These are phyloP conservation scores for Candida ipomoeae DNA, from an alignment of 805 yeast genomes.

Conservation along the genomic window DNA sequence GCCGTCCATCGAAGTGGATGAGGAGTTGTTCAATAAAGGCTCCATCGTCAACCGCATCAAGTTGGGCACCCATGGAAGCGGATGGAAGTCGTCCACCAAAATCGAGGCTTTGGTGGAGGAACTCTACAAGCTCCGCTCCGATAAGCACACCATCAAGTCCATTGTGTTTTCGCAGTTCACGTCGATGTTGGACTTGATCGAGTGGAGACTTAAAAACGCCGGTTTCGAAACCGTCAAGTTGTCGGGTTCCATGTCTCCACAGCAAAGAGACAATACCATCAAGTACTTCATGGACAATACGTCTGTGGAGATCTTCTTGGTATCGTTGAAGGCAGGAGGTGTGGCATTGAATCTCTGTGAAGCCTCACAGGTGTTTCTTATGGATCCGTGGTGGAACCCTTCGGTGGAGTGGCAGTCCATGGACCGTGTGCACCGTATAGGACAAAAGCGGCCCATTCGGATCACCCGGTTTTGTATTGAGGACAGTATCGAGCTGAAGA, in stretches of 20 bases:
- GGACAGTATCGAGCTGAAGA: slow-evolving; percentile 94
- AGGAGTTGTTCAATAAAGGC: slow-evolving; percentile 54
- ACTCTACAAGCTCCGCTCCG: slow-evolving; percentile 78
- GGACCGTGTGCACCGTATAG: slow-evolving; percentile 96
- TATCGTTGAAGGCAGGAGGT: slow-evolving; percentile 97
- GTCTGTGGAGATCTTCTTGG: slow-evolving; percentile 87
- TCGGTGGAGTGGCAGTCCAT: slow-evolving; percentile 98
- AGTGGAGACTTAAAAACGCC: slow-evolving; percentile 91
- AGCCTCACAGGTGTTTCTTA: slow-evolving; percentile 90
- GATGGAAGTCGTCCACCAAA: slow-evolving; percentile 93
- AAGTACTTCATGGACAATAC: slow-evolving; percentile 90
- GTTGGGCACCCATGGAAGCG: slow-evolving; percentile 62
- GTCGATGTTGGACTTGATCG: slow-evolving; percentile 91
- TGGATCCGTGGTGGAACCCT: slow-evolving; percentile 99
- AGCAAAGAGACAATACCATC: slow-evolving; percentile 89
- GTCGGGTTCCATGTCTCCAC: slow-evolving; percentile 96
- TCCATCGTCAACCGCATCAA: slow-evolving; percentile 83
- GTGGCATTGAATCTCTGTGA: slow-evolving; percentile 95
- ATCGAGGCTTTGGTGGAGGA: slow-evolving; percentile 96
- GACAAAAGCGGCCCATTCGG: slow-evolving; percentile 90
- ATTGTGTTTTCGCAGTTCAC: slow-evolving; percentile 98
- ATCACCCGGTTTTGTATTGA: slow-evolving; percentile 92
- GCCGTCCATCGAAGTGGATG: slow-evolving; percentile 74
- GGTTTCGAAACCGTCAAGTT: slow-evolving; percentile 92
- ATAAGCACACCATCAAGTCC: slow-evolving; percentile 83